A percentile compares a stretch with the other conserved stretches of the same genome.
phyloP scores from a whole-genome alignment of 2,329 filamentous ascomycete species.

The Arthrobotrys pseudoclavata region DNA sequence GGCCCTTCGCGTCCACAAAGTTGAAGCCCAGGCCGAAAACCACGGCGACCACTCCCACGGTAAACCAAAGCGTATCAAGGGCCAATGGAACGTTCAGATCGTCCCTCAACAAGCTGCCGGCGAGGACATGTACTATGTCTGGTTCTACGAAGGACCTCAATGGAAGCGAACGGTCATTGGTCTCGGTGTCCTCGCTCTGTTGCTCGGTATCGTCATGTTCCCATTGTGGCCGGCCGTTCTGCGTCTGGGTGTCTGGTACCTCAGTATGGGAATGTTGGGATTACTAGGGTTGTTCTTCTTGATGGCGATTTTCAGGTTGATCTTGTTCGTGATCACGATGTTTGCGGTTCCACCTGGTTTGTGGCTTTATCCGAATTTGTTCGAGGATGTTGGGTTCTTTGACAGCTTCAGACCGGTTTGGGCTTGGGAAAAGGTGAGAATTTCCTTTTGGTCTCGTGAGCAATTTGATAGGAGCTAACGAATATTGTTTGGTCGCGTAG shows the following conservation, averaged over 20 bases:
- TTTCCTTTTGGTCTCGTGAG: neutral
- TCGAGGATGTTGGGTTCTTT: constrained; percentile 98
- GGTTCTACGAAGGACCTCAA: constrained; percentile 94
- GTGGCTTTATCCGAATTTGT: constrained; percentile 98
- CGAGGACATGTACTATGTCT: constrained; percentile 94
- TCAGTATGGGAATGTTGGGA: constrained; percentile 92
- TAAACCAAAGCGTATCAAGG: constrained; percentile 92
- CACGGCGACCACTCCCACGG: constrained; percentile 77
- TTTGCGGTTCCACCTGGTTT: constrained; percentile 86
- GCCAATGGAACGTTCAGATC: constrained; percentile 94
- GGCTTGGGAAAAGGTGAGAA: constrained; percentile 94
- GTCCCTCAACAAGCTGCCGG: constrained; percentile 93
- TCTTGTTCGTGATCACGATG: constrained; percentile 93
- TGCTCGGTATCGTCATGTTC: constrained; percentile 93
- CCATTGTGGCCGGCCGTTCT: constrained; percentile 94
- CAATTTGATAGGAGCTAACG: constrained; percentile 1
- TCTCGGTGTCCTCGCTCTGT: constrained; percentile 81
- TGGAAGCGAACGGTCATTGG: constrained; percentile 95
- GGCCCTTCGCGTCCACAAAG: constrained; percentile 87
- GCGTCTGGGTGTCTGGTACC: constrained; percentile 94
- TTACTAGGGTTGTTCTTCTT: constrained; percentile 93
- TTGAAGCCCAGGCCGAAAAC: constrained; percentile 71
- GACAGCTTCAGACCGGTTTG: constrained; percentile 96
- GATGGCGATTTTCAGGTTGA: constrained; percentile 97
- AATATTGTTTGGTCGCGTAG: neutral